Percentiles rank a stretch among this genome's conserved stretches.
phyloP scores from a whole-genome alignment of 805 yeast species.

The Yarrowia sp. region DNA sequence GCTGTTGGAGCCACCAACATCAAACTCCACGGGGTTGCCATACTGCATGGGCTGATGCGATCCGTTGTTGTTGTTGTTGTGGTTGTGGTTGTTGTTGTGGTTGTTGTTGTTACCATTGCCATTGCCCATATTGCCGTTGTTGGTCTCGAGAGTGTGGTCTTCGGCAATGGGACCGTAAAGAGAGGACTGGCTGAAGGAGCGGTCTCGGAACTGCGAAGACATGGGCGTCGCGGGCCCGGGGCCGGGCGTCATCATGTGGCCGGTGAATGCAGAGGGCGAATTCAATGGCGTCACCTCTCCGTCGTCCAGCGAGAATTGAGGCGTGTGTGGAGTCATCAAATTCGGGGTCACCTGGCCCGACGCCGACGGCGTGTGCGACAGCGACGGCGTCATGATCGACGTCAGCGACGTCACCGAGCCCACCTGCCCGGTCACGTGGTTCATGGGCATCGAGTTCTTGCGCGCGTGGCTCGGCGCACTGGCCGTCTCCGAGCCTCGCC shows the following conservation, averaged over 20 bases:
- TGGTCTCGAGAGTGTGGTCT: slow-evolving; percentile 3
- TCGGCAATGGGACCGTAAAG: slow-evolving; percentile 27
- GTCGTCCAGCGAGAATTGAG: slow-evolving; percentile 38
- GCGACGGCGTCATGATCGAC: slow-evolving; percentile 34
- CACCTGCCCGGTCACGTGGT: slow-evolving; percentile 37
- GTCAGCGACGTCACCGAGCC: slow-evolving; percentile 33
- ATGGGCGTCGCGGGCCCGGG: slow-evolving; percentile 33
- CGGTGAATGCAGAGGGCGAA: slow-evolving; percentile 34
- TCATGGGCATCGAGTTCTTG: slow-evolving; percentile 35
- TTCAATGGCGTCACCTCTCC: slow-evolving; percentile 35
- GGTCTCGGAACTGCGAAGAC: slow-evolving; percentile 35
- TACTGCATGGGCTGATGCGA: slow-evolving; percentile 22
- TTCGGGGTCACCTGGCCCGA: slow-evolving; percentile 34
- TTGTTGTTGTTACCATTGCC: not conserved
- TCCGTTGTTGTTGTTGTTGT: not conserved
- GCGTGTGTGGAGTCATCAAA: slow-evolving; percentile 34
- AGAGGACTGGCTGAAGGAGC: slow-evolving; percentile 31
- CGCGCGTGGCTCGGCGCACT: slow-evolving; percentile 25
- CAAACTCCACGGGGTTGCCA: slow-evolving; percentile 37
- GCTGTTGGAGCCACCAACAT: slow-evolving; percentile 10
- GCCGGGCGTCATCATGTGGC: slow-evolving; percentile 26
- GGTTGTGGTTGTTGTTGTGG: too few relatives aligned
- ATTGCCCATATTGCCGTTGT: not conserved
- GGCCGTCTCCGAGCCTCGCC: slow-evolving; percentile 38
- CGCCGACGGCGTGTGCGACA: slow-evolving; percentile 22